phyloP scores from a whole-genome alignment of 176 grass and related monocot genomes.

The Elaeis guineensis region DNA sequence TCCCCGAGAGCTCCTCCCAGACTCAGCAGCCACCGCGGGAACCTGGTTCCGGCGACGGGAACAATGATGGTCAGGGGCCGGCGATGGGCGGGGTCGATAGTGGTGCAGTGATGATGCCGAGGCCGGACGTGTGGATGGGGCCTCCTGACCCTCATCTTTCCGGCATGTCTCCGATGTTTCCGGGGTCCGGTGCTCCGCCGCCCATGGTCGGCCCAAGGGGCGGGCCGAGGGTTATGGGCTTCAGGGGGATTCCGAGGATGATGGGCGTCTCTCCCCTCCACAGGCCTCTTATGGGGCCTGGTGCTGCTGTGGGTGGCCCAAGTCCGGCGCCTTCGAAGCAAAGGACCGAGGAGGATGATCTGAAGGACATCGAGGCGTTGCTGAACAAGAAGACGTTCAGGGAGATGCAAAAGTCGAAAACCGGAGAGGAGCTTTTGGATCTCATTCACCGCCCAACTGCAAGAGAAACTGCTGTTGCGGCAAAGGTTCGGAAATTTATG shows the following conservation, averaged over 20 bases:
- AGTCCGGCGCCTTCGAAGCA: conserved; percentile 35
- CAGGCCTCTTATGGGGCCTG: conserved; percentile 48
- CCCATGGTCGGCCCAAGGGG: conserved; percentile 26
- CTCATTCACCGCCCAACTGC: conserved; percentile 94
- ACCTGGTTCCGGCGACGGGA: conserved; percentile 3
- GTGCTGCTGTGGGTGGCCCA: conserved; percentile 28
- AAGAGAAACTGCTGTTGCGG: conserved; percentile 89
- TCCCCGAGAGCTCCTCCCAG: conserved; percentile 57
- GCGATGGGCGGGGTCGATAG: conserved; percentile 24
- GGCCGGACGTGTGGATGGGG: conserved; percentile 68
- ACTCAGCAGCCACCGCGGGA: conserved; percentile 23
- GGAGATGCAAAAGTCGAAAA: conserved; percentile 89
- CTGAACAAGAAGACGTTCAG: conserved; percentile 83
- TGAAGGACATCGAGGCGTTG: conserved; percentile 82
- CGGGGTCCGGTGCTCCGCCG: conserved; percentile 7
- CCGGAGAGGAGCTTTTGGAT: conserved; percentile 96
- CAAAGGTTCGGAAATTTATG: conserved; percentile 58
- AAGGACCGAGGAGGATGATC: conserved; percentile 77
- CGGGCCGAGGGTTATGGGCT: conserved; percentile 47
- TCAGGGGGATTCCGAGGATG: conserved; percentile 54
- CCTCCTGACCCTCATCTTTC: conserved; percentile 28
- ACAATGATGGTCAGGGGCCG: conserved; percentile 14
- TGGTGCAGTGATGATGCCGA: conserved; percentile 28
- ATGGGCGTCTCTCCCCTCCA: conserved; percentile 51
- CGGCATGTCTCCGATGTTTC: conserved; percentile 63